Conservation (phyloP, 2,329 filamentous ascomycete species). For the Apiospora marii region DNA sequence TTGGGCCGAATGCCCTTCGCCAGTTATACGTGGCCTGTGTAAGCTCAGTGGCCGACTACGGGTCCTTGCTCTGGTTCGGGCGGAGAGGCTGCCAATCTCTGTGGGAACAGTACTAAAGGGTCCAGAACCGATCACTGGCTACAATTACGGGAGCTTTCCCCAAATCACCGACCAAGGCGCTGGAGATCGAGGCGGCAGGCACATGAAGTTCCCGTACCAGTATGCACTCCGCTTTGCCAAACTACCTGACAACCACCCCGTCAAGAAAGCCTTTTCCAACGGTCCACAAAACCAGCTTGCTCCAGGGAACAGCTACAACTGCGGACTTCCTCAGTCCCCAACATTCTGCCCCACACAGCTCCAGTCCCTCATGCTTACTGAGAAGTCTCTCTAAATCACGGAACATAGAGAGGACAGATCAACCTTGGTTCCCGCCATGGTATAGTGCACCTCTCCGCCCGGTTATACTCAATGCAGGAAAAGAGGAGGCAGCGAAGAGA, state of each 20-base stretch:
- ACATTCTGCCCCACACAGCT: neutral
- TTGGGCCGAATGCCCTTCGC: neutral
- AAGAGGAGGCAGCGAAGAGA: neutral
- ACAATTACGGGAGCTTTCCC: conserved; percentile 1
- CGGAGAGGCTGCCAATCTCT: neutral
- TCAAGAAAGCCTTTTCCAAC: neutral
- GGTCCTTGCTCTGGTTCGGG: too few relatives aligned
- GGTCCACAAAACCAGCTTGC: neutral
- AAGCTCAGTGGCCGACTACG: neutral
- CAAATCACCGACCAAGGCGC: neutral
- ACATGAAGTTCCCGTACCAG: neutral
- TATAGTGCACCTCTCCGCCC: neutral
- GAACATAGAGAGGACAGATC: neutral
- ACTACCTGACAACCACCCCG: neutral
- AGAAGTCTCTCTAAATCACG: neutral
- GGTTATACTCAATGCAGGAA: neutral
- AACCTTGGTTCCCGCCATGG: neutral
- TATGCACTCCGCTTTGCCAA: neutral
- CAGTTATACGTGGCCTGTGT: neutral
- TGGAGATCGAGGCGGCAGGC: neutral
- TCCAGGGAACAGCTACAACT: neutral
- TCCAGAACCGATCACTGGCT: neutral
- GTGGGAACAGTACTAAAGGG: neutral
- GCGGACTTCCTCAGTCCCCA: neutral
- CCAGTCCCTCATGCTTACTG: neutral